A percentile compares a stretch with the other conserved stretches of the same genome.
Evolutionary conservation across 2,329 filamentous ascomycete genomes (phyloP).

Genomic region (Diplodia seriata): DNA sequence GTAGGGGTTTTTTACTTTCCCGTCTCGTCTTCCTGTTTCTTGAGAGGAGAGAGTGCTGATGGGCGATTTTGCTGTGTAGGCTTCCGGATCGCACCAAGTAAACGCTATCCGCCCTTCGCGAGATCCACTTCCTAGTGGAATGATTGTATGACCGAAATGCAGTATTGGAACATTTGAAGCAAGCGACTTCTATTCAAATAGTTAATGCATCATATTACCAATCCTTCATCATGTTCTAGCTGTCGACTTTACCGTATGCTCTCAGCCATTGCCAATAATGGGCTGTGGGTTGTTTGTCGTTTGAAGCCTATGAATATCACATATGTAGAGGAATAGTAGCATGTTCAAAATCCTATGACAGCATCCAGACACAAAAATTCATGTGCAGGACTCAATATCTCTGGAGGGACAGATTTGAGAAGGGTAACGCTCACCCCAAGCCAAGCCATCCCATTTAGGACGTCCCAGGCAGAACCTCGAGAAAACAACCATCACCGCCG

Average conservation of each 20-base stretch:
- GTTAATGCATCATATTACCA: background rate
- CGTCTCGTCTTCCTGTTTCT: background rate
- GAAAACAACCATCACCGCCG: background rate
- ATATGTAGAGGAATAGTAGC: too few relatives aligned
- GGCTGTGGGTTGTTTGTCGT: too few relatives aligned
- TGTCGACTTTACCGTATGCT: background rate
- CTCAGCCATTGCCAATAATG: background rate
- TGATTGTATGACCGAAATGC: background rate
- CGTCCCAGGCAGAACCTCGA: too few relatives aligned
- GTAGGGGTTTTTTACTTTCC: conserved; percentile 19
- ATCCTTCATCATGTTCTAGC: too few relatives aligned
- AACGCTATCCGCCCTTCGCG: background rate
- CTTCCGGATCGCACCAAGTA: conserved; percentile 35
- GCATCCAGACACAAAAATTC: too few relatives aligned
- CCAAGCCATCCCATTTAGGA: too few relatives aligned
- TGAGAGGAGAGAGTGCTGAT: background rate
- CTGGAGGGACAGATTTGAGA: too few relatives aligned
- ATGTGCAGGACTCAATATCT: too few relatives aligned
- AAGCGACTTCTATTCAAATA: background rate
- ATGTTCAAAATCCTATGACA: background rate
- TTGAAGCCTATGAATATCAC: too few relatives aligned
- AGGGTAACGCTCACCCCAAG: too few relatives aligned
- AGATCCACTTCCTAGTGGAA: background rate
- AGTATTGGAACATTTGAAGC: background rate
- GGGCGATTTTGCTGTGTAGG: background rate